A percentile compares a stretch with the other conserved stretches of the same genome.
phyloP scores from a whole-genome alignment of 768 basidiomycete species.

The Mycena kentingensis region DNA sequence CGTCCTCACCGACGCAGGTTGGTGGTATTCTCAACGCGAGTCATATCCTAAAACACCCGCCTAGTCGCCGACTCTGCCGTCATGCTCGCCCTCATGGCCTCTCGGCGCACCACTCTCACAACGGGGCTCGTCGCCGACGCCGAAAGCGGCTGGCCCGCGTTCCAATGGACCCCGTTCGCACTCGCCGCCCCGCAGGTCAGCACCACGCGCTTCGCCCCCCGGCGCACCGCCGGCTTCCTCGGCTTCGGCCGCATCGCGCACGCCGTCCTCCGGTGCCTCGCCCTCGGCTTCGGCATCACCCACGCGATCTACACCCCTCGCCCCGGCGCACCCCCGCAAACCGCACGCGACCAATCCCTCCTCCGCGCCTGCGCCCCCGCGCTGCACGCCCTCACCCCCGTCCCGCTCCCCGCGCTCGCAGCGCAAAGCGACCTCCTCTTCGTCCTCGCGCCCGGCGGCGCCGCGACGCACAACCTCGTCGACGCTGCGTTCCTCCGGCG shows the following conservation, averaged over 20 bases:
- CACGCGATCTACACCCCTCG: slow-evolving; percentile 69
- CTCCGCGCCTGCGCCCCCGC: slow-evolving; percentile 38
- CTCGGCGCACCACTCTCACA: slow-evolving; percentile 53
- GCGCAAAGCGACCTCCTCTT: slow-evolving; percentile 82
- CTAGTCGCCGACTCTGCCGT: slow-evolving; percentile 87
- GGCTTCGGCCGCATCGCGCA: slow-evolving; percentile 96
- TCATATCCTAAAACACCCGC: background rate
- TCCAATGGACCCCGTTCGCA: slow-evolving; percentile 79
- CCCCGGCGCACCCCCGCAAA: slow-evolving; percentile 49
- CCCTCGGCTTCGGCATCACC: slow-evolving; percentile 82
- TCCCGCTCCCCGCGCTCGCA: slow-evolving; percentile 45
- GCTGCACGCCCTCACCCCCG: slow-evolving; percentile 32
- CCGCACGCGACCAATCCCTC: slow-evolving; percentile 37
- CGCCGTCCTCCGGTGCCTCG: slow-evolving; percentile 73
- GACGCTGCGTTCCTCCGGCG: slow-evolving; percentile 67
- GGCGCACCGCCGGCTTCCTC: slow-evolving; percentile 81
- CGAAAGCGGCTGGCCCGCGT: slow-evolving; percentile 67
- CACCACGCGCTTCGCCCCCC: slow-evolving; percentile 47
- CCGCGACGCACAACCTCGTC: slow-evolving; percentile 71
- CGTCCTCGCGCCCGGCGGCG: slow-evolving; percentile 77
- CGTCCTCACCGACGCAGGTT: slow-evolving; percentile 89
- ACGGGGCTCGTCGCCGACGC: background rate
- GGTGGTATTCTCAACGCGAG: slow-evolving; percentile 6
- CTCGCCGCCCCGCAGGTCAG: slow-evolving; percentile 85
- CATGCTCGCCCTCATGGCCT: slow-evolving; percentile 93